Percentiles rank a stretch among this genome's conserved stretches.
These are phyloP conservation scores for Raddia guianensis DNA, from an alignment of 176 grass and related monocot species.

Conservation along the genomic window DNA sequence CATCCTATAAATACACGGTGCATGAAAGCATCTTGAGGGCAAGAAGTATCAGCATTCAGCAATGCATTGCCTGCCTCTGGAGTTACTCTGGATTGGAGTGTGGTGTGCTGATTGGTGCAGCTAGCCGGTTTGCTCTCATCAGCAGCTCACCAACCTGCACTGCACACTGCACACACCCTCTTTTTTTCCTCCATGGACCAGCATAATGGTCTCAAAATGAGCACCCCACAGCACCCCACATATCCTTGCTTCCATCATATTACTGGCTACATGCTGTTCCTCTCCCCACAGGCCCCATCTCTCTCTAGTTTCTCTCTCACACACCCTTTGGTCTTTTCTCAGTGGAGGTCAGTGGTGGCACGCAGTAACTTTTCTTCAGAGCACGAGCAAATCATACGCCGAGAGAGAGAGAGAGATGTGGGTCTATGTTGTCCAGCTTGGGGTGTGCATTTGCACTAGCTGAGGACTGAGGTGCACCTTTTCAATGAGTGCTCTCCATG, in stretches of 20 bases:
- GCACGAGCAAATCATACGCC: constrained; percentile 8
- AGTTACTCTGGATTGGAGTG: no score
- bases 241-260: constrained; percentile 42
- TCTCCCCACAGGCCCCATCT: constrained; percentile 4
- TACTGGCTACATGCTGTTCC: background rate
- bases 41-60: background rate
- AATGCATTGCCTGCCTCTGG: background rate
- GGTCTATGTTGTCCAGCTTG: background rate
- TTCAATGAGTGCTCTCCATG: constrained; percentile 32
- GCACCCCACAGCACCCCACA: constrained; percentile 37
- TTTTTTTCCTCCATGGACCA: constrained; percentile 27
- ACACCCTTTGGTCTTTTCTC: constrained; percentile 5
- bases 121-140: background rate
- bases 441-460: background rate
- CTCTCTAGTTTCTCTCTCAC: background rate
- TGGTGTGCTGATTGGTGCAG: background rate
- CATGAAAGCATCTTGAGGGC: background rate
- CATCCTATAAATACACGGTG: constrained; percentile 30
- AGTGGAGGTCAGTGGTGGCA: constrained; percentile 40
- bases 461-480: constrained; percentile 28
- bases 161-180: background rate
- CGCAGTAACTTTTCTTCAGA: constrained; percentile 23
- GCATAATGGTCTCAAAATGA: constrained; percentile 46
- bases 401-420: background rate
- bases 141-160: constrained; percentile 18